A percentile compares a stretch with the other conserved stretches of the same genome.
phyloP scores from a whole-genome alignment of 2,329 filamentous ascomycete genomes.

The Dactylella cylindrospora region DNA sequence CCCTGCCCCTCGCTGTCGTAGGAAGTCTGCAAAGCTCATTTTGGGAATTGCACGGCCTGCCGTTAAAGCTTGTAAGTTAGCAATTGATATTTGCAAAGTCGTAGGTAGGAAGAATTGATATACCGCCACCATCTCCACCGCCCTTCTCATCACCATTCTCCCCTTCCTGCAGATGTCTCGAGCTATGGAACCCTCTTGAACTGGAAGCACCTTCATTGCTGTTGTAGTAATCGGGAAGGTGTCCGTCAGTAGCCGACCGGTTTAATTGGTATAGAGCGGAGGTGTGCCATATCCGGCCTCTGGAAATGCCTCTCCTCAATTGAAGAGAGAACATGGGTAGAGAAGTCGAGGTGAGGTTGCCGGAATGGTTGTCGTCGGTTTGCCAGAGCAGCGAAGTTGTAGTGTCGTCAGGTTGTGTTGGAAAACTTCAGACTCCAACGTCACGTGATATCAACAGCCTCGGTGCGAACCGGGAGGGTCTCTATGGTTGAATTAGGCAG shows the following conservation, averaged over 20 bases:
- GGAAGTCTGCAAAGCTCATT: slow-evolving; percentile 24
- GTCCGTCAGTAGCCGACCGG: slow-evolving; percentile 5
- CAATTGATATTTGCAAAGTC: neutral
- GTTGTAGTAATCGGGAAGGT: neutral
- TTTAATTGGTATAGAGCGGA: slow-evolving; percentile 21
- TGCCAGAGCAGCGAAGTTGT: too few species aligned
- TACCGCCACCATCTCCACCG: neutral
- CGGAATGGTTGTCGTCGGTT: slow-evolving; percentile 2
- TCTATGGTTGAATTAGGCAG: too few species aligned
- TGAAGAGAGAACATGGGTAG: slow-evolving; percentile 38
- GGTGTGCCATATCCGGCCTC: slow-evolving; percentile 40
- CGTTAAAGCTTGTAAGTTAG: neutral
- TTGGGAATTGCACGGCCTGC: slow-evolving; percentile 26
- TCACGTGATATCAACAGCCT: slow-evolving; percentile 24
- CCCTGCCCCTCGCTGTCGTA: slow-evolving; percentile 18
- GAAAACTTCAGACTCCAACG: slow-evolving; percentile 13
- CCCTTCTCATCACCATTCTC: slow-evolving; percentile 3
- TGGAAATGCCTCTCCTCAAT: slow-evolving; percentile 36
- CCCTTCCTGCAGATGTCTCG: slow-evolving; percentile 9
- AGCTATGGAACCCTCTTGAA: slow-evolving; percentile 9
- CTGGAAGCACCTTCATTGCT: neutral
- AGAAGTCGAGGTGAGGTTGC: neutral
- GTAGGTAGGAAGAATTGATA: neutral
- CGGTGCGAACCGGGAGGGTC: too few species aligned
- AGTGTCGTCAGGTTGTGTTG: slow-evolving; percentile 3